A percentile compares a stretch with the other conserved stretches of the same genome.
Conservation (phyloP, 2,329 filamentous ascomycete genomes). For the Arthrinium phaeospermum region DNA sequence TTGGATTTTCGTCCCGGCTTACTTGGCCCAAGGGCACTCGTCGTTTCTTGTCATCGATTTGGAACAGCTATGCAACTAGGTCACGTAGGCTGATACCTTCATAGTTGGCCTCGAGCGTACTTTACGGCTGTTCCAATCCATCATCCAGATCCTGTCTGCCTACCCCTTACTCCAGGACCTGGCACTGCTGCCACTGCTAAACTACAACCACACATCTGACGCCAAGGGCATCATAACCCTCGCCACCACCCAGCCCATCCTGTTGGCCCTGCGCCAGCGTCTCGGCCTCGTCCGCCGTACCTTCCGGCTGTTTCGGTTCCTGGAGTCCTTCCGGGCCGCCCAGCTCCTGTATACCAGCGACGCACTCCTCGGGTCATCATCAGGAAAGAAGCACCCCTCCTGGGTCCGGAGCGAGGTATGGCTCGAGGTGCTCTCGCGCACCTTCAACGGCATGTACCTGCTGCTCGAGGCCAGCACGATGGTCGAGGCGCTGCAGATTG, state of each 20-base stretch:
- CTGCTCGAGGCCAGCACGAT: constrained; percentile 70
- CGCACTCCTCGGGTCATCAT: background rate
- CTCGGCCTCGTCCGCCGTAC: constrained; percentile 62
- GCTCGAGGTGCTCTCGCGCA: constrained; percentile 62
- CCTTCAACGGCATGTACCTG: constrained; percentile 70
- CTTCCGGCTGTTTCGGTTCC: constrained; percentile 72
- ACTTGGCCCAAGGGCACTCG: too few species aligned
- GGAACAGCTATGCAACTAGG: background rate
- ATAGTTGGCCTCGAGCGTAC: constrained; percentile 67
- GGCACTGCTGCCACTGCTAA: constrained; percentile 34
- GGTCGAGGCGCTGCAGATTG: constrained; percentile 54
- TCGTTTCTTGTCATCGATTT: background rate
- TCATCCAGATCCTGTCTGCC: constrained; percentile 53
- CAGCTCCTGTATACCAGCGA: constrained; percentile 46
- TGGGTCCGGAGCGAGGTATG: constrained; percentile 41
- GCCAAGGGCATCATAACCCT: background rate
- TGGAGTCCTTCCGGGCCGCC: constrained; percentile 62
- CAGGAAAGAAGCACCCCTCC: constrained; percentile 26
- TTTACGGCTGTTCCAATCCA: constrained; percentile 62
- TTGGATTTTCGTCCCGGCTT: background rate
- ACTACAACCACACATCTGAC: constrained; percentile 27
- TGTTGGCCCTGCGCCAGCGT: constrained; percentile 43
- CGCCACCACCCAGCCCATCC: constrained; percentile 39
- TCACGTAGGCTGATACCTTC: background rate
- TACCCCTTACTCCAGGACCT: constrained; percentile 48